phyloP scores from a whole-genome alignment of 129 eudicot species.

The Pulicaria dysenterica region DNA sequence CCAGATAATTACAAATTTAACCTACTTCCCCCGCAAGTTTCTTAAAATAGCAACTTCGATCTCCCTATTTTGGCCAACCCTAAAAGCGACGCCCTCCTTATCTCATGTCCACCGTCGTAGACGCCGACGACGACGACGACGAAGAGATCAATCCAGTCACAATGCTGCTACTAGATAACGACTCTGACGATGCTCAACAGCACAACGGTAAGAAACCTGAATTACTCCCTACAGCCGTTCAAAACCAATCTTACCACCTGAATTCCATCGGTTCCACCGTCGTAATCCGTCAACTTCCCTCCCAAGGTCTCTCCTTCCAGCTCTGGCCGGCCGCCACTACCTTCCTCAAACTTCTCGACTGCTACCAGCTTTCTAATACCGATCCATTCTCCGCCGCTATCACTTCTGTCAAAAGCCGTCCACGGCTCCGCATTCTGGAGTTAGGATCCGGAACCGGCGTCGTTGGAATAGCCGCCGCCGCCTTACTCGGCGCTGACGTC shows the following conservation, averaged over 20 bases:
- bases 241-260: slow-evolving; percentile 42
- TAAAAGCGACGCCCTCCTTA: slow-evolving; percentile 21
- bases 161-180: slow-evolving; percentile 29
- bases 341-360: slow-evolving; percentile 65
- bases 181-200: slow-evolving; percentile 11
- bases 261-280: slow-evolving; percentile 53
- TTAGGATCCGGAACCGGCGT: slow-evolving; percentile 96
- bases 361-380: slow-evolving; percentile 24
- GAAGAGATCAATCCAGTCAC: slow-evolving; percentile 49
- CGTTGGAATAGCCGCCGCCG: slow-evolving; percentile 87
- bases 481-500: slow-evolving; percentile 73
- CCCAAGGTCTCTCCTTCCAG: slow-evolving; percentile 88
- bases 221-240: slow-evolving; percentile 23
- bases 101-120: slow-evolving; percentile 24
- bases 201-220: not conserved
- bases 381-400: slow-evolving; percentile 34
- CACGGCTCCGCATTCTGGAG: slow-evolving; percentile 66
- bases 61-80: slow-evolving; percentile 8
- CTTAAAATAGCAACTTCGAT: slow-evolving; percentile 19
- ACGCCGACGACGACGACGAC: slow-evolving; percentile 42
- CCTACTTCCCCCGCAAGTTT: slow-evolving; percentile 26
- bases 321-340: slow-evolving; percentile 95
- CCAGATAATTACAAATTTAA: slow-evolving; percentile 17
- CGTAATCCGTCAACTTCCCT: slow-evolving; percentile 66
- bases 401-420: slow-evolving; percentile 17